Conservation (phyloP, 768 basidiomycete genomes). For the Lentinula lateritia region DNA sequence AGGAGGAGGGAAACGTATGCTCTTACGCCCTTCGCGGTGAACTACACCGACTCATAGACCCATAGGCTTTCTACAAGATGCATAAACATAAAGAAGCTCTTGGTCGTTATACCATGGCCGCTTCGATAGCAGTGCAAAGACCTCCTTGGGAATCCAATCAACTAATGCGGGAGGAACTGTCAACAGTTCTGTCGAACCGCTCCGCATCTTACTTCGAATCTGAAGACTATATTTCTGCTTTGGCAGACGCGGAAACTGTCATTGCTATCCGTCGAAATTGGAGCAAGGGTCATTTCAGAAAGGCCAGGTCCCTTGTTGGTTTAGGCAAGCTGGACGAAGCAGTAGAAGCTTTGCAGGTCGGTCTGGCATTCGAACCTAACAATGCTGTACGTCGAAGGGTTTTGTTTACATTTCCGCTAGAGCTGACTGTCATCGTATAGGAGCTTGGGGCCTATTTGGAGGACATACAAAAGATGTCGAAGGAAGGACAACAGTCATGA, state of each 20-base stretch:
- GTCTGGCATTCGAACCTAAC: conserved; percentile 74
- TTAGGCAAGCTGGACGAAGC: conserved; percentile 70
- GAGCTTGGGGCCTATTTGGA: neutral
- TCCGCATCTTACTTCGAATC: conserved; percentile 80
- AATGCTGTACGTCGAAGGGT: conserved; percentile 29
- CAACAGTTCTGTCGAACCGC: conserved; percentile 86
- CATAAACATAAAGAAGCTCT: conserved; percentile 69
- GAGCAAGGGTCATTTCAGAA: conserved; percentile 96
- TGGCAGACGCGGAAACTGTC: conserved; percentile 90
- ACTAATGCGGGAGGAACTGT: conserved; percentile 84
- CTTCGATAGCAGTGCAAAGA: conserved; percentile 69
- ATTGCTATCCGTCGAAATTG: conserved; percentile 79
- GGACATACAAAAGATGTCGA: conserved; percentile 1
- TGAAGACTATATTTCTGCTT: conserved; percentile 68
- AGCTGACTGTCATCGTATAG: neutral
- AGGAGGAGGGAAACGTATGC: conserved; percentile 93
- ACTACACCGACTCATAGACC: neutral
- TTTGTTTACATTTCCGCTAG: neutral
- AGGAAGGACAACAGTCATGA: neutral
- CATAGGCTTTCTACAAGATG: conserved; percentile 71
- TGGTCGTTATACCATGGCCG: conserved; percentile 72
- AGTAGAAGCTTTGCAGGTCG: conserved; percentile 73
- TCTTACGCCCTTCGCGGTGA: conserved; percentile 10
- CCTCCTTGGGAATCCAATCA: conserved; percentile 87
- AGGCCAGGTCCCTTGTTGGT: conserved; percentile 81